These are phyloP conservation scores for Skeletonema tropicum DNA, from an alignment of 108 stramenopile species.

Conservation along the genomic window DNA sequence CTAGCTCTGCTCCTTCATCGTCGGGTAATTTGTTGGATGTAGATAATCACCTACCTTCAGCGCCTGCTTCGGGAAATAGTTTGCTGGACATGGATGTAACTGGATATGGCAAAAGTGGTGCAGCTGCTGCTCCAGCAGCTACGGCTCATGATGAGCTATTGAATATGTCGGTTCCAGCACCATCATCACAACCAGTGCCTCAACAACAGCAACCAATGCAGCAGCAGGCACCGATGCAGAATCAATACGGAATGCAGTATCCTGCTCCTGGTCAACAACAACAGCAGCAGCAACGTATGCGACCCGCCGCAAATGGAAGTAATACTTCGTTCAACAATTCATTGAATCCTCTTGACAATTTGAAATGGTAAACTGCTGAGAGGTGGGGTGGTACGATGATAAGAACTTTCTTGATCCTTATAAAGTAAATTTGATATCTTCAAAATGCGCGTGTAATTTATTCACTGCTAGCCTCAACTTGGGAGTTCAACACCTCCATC, in stretches of 20 bases:
- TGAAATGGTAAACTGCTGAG: constrained; percentile 43
- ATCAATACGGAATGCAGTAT: constrained; percentile 45
- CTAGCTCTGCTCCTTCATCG: constrained; percentile 25
- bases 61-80: constrained; percentile 46
- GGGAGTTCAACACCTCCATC: constrained; percentile 50
- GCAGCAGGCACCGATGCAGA: constrained; percentile 37
- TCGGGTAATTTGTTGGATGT: constrained; percentile 54
- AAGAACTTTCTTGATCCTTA: neutral
- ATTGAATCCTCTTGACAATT: constrained; percentile 69
- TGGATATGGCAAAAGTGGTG: constrained; percentile 32
- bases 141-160: constrained; percentile 75
- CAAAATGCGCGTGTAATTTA: neutral
- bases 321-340: constrained; percentile 62
- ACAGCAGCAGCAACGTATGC: constrained; percentile 30
- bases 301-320: constrained; percentile 19
- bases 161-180: constrained; percentile 76
- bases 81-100: constrained; percentile 59
- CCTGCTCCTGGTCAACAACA: constrained; percentile 28
- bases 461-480: constrained; percentile 36
- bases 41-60: constrained; percentile 23
- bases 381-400: neutral
- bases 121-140: constrained; percentile 38
- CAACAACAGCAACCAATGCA: constrained; percentile 58
- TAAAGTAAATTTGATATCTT: neutral
- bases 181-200: constrained; percentile 34